A percentile compares a stretch with the other conserved stretches of the same genome.
Conservation (phyloP, 73 alveolate genomes). For the Tetrahymena thermophila region DNA sequence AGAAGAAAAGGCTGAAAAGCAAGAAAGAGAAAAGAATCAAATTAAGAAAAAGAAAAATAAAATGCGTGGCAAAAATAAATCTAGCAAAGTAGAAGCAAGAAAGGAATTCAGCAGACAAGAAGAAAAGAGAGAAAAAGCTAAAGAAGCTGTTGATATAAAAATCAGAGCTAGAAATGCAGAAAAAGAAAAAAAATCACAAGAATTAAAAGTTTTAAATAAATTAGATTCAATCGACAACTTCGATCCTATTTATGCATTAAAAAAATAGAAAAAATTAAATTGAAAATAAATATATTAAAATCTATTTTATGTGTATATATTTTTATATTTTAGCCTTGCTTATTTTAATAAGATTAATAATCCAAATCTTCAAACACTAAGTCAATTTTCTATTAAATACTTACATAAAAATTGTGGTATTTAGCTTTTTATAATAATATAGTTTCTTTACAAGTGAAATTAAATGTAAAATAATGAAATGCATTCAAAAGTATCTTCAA, state of each 20-base stretch:
- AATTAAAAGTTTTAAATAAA: conserved; percentile 3
- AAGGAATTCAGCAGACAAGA: conserved; percentile 11
- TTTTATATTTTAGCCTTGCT: neutral
- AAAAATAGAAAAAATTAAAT: neutral
- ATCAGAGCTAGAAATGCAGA: conserved; percentile 36
- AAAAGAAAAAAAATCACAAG: conserved; percentile 29
- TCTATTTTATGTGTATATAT: neutral
- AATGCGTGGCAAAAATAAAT: conserved; percentile 54
- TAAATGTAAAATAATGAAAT: no score
- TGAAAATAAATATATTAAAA: neutral
- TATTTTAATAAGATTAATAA: neutral
- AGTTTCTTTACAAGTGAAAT: no score
- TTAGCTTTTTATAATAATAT: no score
- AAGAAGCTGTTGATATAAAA: conserved; percentile 10
- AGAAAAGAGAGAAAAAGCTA: conserved; percentile 11
- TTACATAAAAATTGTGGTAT: no score
- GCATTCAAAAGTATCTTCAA: no score
- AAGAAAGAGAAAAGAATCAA: conserved; percentile 39
- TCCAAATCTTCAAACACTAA: neutral
- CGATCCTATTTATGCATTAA: neutral
- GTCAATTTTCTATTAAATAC: no score
- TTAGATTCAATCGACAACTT: conserved; percentile 9
- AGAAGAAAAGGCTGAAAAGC: conserved; percentile 67
- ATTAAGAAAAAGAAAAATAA: conserved; percentile 57
- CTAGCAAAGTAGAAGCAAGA: neutral